phyloP scores from a whole-genome alignment of 495 filamentous ascomycete species.

The Viridothelium virens region DNA sequence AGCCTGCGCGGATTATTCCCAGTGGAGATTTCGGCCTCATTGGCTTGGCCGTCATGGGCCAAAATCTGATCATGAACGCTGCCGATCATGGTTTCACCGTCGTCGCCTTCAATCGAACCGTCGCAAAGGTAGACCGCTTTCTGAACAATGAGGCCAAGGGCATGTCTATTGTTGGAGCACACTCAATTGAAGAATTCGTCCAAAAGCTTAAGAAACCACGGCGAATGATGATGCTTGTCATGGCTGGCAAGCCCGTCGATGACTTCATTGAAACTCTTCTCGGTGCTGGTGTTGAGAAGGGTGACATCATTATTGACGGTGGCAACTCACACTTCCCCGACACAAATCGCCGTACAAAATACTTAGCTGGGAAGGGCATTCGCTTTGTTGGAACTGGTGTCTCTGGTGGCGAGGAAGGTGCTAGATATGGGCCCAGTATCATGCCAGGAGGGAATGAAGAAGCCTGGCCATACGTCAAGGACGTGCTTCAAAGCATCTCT shows the following conservation, averaged over 20 bases:
- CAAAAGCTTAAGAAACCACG: constrained; percentile 93
- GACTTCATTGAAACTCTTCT: constrained; percentile 96
- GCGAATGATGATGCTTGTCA: constrained; percentile 94
- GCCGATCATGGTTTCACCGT: constrained; percentile 95
- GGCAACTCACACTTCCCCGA: constrained; percentile 99
- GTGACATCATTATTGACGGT: constrained; percentile 98
- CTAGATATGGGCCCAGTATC: constrained; percentile 89
- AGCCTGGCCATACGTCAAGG: constrained; percentile 98
- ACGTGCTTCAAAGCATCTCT: constrained; percentile 94
- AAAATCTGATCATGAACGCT: constrained; percentile 98
- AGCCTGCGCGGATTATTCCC: constrained; percentile 15
- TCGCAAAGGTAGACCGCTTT: constrained; percentile 95
- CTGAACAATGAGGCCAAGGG: constrained; percentile 53
- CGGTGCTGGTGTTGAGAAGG: constrained; percentile 68
- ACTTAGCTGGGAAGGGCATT: constrained; percentile 78
- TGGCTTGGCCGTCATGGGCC: constrained; percentile 96
- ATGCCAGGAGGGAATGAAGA: constrained; percentile 99
- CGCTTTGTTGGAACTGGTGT: constrained; percentile 96
- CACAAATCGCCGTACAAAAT: constrained; percentile 88
- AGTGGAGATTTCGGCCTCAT: constrained; percentile 93
- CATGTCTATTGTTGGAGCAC: constrained; percentile 86
- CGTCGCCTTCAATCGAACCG: constrained; percentile 95
- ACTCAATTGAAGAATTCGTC: constrained; percentile 89
- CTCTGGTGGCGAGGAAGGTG: constrained; percentile 98
- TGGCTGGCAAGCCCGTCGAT: constrained; percentile 95